Evolutionary conservation across 1,284 basidiomycete genomes (phyloP).

Genomic region (Microbotryum lychnidis-dioicae): DNA sequence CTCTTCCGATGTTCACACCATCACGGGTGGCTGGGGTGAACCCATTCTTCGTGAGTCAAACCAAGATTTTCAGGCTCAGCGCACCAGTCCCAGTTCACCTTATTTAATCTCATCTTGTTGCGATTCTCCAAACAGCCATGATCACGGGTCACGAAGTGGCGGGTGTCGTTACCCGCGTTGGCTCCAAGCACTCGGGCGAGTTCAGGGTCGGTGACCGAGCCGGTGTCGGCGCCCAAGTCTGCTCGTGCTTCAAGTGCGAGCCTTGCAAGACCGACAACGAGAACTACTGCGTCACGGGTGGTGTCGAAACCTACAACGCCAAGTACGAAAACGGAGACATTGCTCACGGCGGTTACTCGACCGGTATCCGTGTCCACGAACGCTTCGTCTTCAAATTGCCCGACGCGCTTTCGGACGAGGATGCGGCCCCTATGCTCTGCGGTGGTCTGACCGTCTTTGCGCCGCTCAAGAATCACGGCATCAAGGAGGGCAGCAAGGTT

Average conservation of each 20-base stretch:
- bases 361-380: conserved; percentile 57
- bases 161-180: conserved; percentile 45
- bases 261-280: conserved; percentile 43
- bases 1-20: conserved; percentile 13
- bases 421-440: conserved; percentile 44
- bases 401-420: conserved; percentile 49
- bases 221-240: conserved; percentile 46
- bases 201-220: conserved; percentile 45
- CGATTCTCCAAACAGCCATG: too few species aligned
- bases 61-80: not conserved
- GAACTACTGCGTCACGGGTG: conserved; percentile 42
- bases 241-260: conserved; percentile 42
- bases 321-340: conserved; percentile 44
- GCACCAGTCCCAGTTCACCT: not conserved
- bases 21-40: conserved; percentile 21
- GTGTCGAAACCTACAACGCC: conserved; percentile 39
- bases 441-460: conserved; percentile 45
- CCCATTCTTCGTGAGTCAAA: conserved; percentile 6
- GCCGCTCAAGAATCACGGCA: conserved; percentile 45
- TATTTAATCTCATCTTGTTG: too few species aligned
- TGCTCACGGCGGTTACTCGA: conserved; percentile 56
- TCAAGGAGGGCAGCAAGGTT: conserved; percentile 44
- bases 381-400: conserved; percentile 64
- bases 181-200: conserved; percentile 38
- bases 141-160: conserved; percentile 43